phyloP scores from a whole-genome alignment of 305 asterid species.

The Rubia balearica region DNA sequence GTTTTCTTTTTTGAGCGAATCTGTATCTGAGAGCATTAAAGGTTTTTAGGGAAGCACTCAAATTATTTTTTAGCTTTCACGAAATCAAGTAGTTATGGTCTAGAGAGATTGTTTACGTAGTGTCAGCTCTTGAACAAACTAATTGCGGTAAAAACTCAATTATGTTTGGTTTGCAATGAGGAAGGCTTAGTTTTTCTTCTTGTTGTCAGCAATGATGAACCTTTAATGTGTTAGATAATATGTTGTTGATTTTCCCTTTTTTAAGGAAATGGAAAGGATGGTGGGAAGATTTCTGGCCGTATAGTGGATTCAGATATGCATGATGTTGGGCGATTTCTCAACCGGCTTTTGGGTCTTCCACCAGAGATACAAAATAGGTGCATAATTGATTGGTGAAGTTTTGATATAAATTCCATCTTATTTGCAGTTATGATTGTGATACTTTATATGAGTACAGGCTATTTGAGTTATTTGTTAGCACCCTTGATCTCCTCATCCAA shows the following conservation, averaged over 20 bases:
- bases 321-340: constrained; percentile 95
- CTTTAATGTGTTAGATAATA: constrained; percentile 8
- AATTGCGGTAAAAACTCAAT: background rate
- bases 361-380: constrained; percentile 92
- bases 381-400: constrained; percentile 23
- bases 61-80: no score
- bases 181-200: background rate
- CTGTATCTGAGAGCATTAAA: background rate
- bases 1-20: background rate
- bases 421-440: constrained; percentile 22
- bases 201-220: background rate
- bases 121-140: background rate
- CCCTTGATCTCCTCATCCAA: constrained; percentile 66
- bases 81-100: no score
- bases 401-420: constrained; percentile 8
- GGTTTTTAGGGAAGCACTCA: background rate
- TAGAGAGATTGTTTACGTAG: background rate
- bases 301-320: constrained; percentile 91
- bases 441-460: constrained; percentile 54
- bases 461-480: constrained; percentile 83
- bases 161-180: background rate
- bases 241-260: constrained; percentile 12
- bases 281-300: constrained; percentile 66
- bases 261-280: constrained; percentile 72
- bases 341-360: constrained; percentile 89